Base-by-base conservation (phyloP, 768 basidiomycete species). In the Suillus subalutaceus region DNA sequence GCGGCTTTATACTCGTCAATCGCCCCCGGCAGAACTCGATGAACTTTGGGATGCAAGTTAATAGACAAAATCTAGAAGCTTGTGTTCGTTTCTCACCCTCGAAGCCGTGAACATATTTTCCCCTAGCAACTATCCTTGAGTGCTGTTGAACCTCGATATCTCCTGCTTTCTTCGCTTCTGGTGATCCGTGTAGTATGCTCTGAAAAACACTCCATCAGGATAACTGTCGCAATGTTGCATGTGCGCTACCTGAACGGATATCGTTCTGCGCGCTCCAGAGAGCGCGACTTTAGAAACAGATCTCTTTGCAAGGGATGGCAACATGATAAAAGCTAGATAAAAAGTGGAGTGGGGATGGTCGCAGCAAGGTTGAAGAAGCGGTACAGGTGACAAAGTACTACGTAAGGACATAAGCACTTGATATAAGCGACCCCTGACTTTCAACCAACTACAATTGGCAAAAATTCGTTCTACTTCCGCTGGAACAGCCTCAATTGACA, bases 131-230 rank as follows among this genome's bases (percentile, higher is more conserved):
- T 9, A 96, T 79, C 71, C 88, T 85, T 2, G 94, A 96, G 76
- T 99, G 96, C 73, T 96, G 93, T 65, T 87, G 86, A 55, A 85
- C 80, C 65, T 91, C 90, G 44, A 87, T 79, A 60, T 93, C 92
- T 48, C 94, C 92, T 53, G 89, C 93, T 72, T 85, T 83, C 79
- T 93, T 91, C 55, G 96, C 96, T 73, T 95, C 90, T 56, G 89
- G 89, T 38, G 94, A 96, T n/a, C 97, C 97, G 78, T 99, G 96
- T 65, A 99, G 81, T 64, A 99, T 76, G 23, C 91, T 87, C 94
- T 96, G 61, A 62, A 72, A 67, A 67, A 71, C 63, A 65, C 64
- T 69, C 58, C 71, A 65, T 72, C 70, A 77, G 73, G 77, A 71
- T 67, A 63, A 67, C 66, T 65, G 71, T 72, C 77, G 68, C 59